Evolutionary conservation across 106 monocot species (phyloP).

Genomic region (Apostasia shenzhenica): DNA sequence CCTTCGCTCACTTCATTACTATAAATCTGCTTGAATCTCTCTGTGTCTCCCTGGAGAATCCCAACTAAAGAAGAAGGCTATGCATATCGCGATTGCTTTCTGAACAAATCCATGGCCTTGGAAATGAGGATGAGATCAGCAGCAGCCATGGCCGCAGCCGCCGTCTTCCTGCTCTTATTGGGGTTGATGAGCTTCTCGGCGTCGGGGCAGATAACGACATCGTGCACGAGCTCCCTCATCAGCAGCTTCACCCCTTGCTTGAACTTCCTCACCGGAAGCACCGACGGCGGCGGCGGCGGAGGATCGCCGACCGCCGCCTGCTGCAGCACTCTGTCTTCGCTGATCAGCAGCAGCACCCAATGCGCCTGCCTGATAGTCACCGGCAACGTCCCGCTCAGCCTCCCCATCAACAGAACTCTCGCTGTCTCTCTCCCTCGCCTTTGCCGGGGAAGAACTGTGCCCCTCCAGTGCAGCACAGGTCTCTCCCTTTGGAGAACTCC

Average conservation of each 20-base stretch:
- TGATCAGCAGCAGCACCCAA: slow-evolving; percentile 38
- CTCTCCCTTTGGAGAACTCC: too few relatives aligned
- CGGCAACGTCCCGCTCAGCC: slow-evolving; percentile 67
- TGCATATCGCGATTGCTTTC: too few relatives aligned
- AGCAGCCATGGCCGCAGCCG: neutral
- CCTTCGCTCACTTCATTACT: too few relatives aligned
- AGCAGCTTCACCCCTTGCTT: slow-evolving; percentile 86
- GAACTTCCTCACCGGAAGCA: slow-evolving; percentile 79
- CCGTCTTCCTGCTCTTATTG: neutral
- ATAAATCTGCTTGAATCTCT: too few relatives aligned
- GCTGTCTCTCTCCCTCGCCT: slow-evolving; percentile 44
- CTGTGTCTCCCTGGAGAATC: too few relatives aligned
- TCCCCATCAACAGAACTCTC: slow-evolving; percentile 63
- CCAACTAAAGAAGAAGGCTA: too few relatives aligned
- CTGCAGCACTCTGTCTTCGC: slow-evolving; percentile 40
- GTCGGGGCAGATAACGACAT: slow-evolving; percentile 42
- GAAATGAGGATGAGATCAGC: too few relatives aligned
- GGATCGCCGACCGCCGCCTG: slow-evolving; percentile 55
- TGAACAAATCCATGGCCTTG: too few relatives aligned
- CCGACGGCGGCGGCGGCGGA: slow-evolving; percentile 52
- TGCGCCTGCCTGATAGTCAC: slow-evolving; percentile 80
- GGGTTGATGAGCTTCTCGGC: neutral
- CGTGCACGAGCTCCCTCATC: slow-evolving; percentile 51
- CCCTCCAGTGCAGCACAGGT: slow-evolving; percentile 51
- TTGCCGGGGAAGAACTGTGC: slow-evolving; percentile 42